Base-by-base conservation (phyloP, 2,329 filamentous ascomycete genomes). In the Trichophyton benhamiae region DNA sequence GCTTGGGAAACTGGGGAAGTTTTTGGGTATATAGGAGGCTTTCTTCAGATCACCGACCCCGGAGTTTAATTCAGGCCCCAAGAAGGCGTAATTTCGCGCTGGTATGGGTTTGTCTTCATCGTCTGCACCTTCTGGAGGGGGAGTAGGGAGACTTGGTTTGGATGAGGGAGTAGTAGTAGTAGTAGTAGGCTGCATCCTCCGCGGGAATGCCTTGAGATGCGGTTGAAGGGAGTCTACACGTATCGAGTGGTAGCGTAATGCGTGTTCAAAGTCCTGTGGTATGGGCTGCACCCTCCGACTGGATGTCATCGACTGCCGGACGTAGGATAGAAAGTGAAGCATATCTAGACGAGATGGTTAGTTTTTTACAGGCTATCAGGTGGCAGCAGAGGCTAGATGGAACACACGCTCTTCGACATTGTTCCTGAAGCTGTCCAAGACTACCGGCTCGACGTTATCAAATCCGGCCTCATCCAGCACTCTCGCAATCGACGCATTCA, bases 1-100 rank as follows among this genome's bases (percentile, higher is more conserved):
- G 58, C 83, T 83, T 6, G 85, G 85, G 46, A 86, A 80, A 22
- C 78, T 72, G 1, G 85, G 85, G 63, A 87, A 83, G 63, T 86
- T 81, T 58, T 74, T 73, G 1, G 83, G 83, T 62, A 86, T 82
- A 68, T 83, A 84, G 17, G 73, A 68, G 66, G 76, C 76, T 57
- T 74, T 77, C 53, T 75, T 74, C 52, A 77, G 75, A 60, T 80
- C 76, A 60, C 80, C 76, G 52, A 72, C 71, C 57, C 74, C 74
- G 49, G 75, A 77, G 25, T 78, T 80, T 13, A 84, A 70, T 25
- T 78, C 75, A 2, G 79, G 74, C 13, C 80, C 80, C 2, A 86
- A 75, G 42, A 83, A 76, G 6, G 76, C 71, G 41, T 72, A 67
- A 63, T 64, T 66, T 57, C 69, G 72, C 59, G 69, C 69, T 33